Percentiles rank a stretch among this genome's conserved stretches.
Conservation (phyloP, 1,284 basidiomycete genomes). For the Erythrobasidium hasegawianum region DNA sequence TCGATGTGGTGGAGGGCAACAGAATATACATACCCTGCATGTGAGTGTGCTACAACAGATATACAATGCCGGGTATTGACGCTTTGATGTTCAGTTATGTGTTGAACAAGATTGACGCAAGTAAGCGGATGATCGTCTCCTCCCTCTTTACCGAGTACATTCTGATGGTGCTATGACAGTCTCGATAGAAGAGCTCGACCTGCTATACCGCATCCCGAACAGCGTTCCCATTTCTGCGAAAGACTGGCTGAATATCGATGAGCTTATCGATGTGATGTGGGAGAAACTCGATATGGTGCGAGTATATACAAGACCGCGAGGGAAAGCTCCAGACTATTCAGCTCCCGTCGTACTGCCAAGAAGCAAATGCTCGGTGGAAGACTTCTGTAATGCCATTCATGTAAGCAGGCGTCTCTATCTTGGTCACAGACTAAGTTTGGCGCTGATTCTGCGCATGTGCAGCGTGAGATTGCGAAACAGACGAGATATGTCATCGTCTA, state of each 20-base stretch:
- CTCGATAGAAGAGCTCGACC: conserved; percentile 92
- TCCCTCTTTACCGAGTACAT: no score
- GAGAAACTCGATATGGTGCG: conserved; percentile 79
- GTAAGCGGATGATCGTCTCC: no score
- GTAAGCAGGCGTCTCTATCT: background rate
- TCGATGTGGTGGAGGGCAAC: conserved; percentile 65
- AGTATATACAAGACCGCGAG: conserved; percentile 86
- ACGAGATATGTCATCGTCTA: conserved; percentile 69
- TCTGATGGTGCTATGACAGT: conserved; percentile 48
- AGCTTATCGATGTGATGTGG: conserved; percentile 67
- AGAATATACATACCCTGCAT: conserved; percentile 92
- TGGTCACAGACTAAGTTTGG: conserved; percentile 55
- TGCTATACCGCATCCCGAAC: conserved; percentile 84
- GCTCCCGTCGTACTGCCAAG: conserved; percentile 63
- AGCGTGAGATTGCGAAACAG: conserved; percentile 83
- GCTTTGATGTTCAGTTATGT: conserved; percentile 47
- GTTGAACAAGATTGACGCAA: conserved; percentile 79
- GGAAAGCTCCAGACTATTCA: conserved; percentile 81
- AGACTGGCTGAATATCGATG: conserved; percentile 96
- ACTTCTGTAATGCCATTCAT: conserved; percentile 69
- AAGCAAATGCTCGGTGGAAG: conserved; percentile 64
- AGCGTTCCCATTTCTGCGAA: conserved; percentile 90
- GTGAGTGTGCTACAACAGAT: no score
- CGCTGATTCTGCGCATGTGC: conserved; percentile 51
- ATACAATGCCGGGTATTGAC: no score